phyloP scores from a whole-genome alignment of 345 rosid species.

The Brassica rapa region DNA sequence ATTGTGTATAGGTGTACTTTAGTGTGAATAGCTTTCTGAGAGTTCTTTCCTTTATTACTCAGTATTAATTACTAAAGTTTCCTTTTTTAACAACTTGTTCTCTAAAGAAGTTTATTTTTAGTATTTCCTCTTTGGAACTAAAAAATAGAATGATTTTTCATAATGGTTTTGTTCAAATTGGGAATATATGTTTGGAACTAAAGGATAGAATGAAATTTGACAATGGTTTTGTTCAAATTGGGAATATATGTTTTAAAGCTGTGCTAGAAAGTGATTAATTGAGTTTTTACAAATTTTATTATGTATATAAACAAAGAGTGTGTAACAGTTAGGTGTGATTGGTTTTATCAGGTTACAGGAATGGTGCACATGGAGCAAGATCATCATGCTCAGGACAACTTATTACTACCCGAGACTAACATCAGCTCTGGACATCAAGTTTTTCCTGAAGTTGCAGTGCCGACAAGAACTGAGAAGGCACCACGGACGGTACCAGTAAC shows the following conservation, averaged over 20 bases:
- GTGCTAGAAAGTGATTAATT: background rate
- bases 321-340: slow-evolving; percentile 20
- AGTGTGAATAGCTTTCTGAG: slow-evolving; percentile 9
- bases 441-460: slow-evolving; percentile 37
- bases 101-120: background rate
- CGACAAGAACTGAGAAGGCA: slow-evolving; percentile 39
- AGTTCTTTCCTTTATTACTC: slow-evolving; percentile 4
- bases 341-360: slow-evolving; percentile 53
- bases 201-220: background rate
- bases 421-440: slow-evolving; percentile 41
- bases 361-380: slow-evolving; percentile 56
- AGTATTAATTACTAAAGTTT: background rate
- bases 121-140: slow-evolving; percentile 11
- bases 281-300: background rate
- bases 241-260: slow-evolving; percentile 8
- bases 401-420: slow-evolving; percentile 47
- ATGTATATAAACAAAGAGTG: background rate
- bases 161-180: background rate
- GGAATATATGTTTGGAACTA: slow-evolving; percentile 5
- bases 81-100: background rate
- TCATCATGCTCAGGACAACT: slow-evolving; percentile 42
- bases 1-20: background rate
- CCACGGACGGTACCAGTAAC: slow-evolving; percentile 31
- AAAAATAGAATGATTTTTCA: background rate
- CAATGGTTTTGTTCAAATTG: background rate